These are phyloP conservation scores for Boletus patriciae DNA, from an alignment of 768 basidiomycete species.

Conservation along the genomic window DNA sequence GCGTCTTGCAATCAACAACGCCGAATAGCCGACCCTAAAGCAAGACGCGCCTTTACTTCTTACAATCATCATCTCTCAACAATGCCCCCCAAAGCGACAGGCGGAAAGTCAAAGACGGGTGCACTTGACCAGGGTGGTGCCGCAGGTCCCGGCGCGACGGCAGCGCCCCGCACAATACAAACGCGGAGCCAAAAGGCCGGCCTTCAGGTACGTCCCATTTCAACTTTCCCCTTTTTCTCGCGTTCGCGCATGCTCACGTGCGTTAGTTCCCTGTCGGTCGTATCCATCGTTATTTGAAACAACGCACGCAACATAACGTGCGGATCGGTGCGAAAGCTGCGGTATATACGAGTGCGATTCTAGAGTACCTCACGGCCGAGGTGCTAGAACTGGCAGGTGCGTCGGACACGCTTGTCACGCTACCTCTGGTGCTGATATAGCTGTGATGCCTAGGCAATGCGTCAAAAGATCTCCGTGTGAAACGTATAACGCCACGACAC, in stretches of 20 bases:
- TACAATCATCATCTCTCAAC: slow-evolving; percentile 31
- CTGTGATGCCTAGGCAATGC: slow-evolving; percentile 69
- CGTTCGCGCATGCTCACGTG: background rate
- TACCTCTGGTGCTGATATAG: background rate
- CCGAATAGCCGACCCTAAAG: slow-evolving; percentile 37
- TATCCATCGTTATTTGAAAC: slow-evolving; percentile 95
- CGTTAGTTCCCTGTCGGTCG: slow-evolving; percentile 91
- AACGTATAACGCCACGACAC: slow-evolving; percentile 96
- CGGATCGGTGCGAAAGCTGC: slow-evolving; percentile 98
- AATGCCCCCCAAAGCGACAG: slow-evolving; percentile 56
- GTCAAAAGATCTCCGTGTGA: slow-evolving; percentile 94
- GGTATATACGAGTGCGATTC: slow-evolving; percentile 93
- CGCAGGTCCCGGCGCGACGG: slow-evolving; percentile 33
- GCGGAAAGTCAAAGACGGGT: slow-evolving; percentile 63
- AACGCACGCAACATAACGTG: slow-evolving; percentile 89
- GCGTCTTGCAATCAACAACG: slow-evolving; percentile 32
- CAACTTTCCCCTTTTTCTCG: background rate
- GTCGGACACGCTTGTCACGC: slow-evolving; percentile 20
- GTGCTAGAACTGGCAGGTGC: slow-evolving; percentile 92
- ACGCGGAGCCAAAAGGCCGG: slow-evolving; percentile 85
- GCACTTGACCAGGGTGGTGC: slow-evolving; percentile 21
- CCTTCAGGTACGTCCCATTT: slow-evolving; percentile 60
- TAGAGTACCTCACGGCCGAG: slow-evolving; percentile 96
- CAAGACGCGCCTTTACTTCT: slow-evolving; percentile 31
- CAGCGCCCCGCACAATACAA: slow-evolving; percentile 44